Base-by-base conservation (phyloP, 192 early-diverging fungal species). In the Rhizoclosmatium globosum region DNA sequence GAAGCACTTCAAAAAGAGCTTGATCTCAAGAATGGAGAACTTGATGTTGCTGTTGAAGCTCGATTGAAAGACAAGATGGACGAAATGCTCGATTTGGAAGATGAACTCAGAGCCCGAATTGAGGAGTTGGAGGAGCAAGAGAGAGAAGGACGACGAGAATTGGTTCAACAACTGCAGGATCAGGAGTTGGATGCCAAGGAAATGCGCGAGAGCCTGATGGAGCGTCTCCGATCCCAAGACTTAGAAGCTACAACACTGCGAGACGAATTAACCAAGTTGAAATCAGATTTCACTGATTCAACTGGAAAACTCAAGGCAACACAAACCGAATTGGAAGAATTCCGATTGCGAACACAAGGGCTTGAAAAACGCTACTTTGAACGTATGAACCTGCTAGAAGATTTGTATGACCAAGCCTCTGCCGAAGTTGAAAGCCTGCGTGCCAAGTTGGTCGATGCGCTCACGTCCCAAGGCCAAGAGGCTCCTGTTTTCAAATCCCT, bases 171-270 rank as follows among this genome's bases (percentile, higher is more conserved):
- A 68, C 45, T 79, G 6, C 68, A 79, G 57, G 77, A 79, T 2
- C 66, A 79, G 59, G 53, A 79, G 71, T 31, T 47, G 39, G 77
- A 79, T 47, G 66, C 77, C 13, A 79, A 79, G 57, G 77, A 79
- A 62, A 79, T 71, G 77, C 77, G 77, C 43, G 77, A 79, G 45
- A 71, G 68, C 17, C 58, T 79, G 4, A 68, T 79, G 4, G 7
- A 48, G 6, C 66, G 77, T 48, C 45, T 79, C 11, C 66, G 68
- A 58, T 7, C 21, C 21, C 77, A 79, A 62, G 77, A 79, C 58
- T 38, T 68, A 2, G 77, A 79, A 41, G 77, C 77, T 19, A 62
- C 77, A 42, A 44, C 47, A 13, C 44, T 74, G 44, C 57, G 73
- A 17, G 73, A 74, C 7, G 45, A 74, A 19, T 11, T 60, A 13